Evolutionary conservation across 495 filamentous ascomycete species (phyloP).

Genomic region (Parathielavia appendiculata): DNA sequence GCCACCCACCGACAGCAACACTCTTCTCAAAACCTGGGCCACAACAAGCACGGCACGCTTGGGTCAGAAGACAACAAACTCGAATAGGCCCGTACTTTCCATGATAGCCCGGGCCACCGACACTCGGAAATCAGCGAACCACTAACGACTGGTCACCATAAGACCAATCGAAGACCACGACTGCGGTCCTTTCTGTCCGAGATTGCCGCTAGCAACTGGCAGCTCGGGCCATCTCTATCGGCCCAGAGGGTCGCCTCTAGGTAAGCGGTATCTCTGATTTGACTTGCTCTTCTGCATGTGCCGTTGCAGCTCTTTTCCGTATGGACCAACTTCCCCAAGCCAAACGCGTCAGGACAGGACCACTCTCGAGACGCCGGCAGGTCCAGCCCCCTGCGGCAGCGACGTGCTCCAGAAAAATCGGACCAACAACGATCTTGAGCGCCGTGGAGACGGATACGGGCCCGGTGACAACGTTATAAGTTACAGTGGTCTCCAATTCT

Average conservation of each 20-base stretch:
- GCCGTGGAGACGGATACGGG: constrained; percentile 22
- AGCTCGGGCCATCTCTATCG: neutral
- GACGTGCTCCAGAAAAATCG: constrained; percentile 20
- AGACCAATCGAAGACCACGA: constrained; percentile 1
- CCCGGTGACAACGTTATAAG: constrained; percentile 17
- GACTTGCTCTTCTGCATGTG: constrained; percentile 5
- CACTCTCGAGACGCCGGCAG: neutral
- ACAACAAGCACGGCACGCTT: constrained; percentile 22
- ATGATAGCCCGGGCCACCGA: constrained; percentile 4
- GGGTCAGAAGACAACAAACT: constrained; percentile 19
- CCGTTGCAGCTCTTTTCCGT: neutral
- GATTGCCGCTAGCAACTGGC: neutral
- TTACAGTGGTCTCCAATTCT: neutral
- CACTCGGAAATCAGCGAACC: neutral
- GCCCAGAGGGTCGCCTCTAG: neutral
- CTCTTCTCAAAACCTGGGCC: constrained; percentile 25
- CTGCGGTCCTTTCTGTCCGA: neutral
- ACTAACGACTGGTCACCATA: neutral
- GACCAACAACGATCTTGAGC: constrained; percentile 13
- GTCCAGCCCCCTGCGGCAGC: constrained; percentile 13
- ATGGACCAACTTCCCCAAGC: neutral
- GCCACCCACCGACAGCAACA: constrained; percentile 22
- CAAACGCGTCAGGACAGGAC: neutral
- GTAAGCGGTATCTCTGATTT: constrained; percentile 11
- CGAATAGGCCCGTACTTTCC: constrained; percentile 5